Evolutionary conservation across 164 flowering plant genomes (phyloP), one percentile per base, ranked within the genome.

Genomic region (Stephania japonica): DNA sequence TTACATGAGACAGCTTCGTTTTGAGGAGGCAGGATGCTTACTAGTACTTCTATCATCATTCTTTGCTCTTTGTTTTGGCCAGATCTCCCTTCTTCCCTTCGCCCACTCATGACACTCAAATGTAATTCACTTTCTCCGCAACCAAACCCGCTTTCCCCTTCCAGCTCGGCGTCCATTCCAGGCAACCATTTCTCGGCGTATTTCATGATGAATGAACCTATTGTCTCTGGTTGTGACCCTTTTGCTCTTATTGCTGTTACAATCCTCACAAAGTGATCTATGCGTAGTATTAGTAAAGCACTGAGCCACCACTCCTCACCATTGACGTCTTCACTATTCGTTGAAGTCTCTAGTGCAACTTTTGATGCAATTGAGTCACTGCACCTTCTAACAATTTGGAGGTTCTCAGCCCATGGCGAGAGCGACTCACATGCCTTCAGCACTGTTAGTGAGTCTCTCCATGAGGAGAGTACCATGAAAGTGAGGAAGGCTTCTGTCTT

Each of bases 361-460:
- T 88, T 90, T 83, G 85, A 83, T 32, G 94, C 87, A 32, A 89
- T 85, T 16, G 97, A 88, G 67, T 94, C 91, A 69, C 93, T 78
- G 80, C 98, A 94, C 78, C 94, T 83, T 76, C 97, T 49, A 41
- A 91, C 86, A 76, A 93, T 87, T 64, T 91, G 97, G 69, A 91
- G 86, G 79, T 88, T 93, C 74, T 93, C 96, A 19, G 92, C 91
- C 98, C 98, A 94, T n/a, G 98, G 92, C 67, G 91, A 90, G 61
- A 94, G 85, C 14, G 70, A 79, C 69, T 86, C 90, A 70, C 97
- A 91, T 2, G 88, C 77, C 78, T 83, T 90, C 38, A 94, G 85
- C 44, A 91, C 94, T 7, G 80, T 74, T 5, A 87, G 81, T 32
- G 94, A 84, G 77, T 89, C 91, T 74, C 82, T 87, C 97, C 97